Conservation (phyloP, 1,139 yeast species). For the Saccharomyces hybrid region DNA sequence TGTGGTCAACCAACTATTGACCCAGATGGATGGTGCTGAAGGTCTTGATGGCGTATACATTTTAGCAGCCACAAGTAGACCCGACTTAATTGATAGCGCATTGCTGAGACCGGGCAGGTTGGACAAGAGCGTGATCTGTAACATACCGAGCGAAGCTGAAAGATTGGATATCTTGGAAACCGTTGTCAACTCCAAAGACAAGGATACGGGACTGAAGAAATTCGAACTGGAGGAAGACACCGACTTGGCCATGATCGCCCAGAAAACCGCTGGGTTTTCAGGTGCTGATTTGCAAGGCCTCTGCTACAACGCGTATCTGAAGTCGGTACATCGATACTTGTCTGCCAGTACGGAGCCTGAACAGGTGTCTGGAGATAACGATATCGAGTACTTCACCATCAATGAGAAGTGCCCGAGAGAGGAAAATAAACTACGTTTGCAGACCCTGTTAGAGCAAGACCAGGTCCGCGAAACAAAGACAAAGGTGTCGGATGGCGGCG, state of each 20-base stretch:
- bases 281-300: conserved; percentile 96
- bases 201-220: conserved; percentile 23
- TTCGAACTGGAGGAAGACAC: conserved; percentile 48
- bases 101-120: conserved; percentile 90
- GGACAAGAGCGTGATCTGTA: conserved; percentile 87
- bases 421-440: neutral
- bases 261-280: conserved; percentile 65
- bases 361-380: neutral
- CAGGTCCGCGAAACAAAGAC: neutral
- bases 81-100: conserved; percentile 93
- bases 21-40: conserved; percentile 99
- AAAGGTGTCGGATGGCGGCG: neutral
- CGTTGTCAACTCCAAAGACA: conserved; percentile 14
- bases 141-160: conserved; percentile 68
- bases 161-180: conserved; percentile 60
- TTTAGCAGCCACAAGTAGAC: conserved; percentile 91
- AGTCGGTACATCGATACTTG: conserved; percentile 76
- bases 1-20: conserved; percentile 92
- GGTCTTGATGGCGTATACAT: conserved; percentile 96
- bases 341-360: neutral
- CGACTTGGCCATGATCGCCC: conserved; percentile 51
- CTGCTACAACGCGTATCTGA: conserved; percentile 84
- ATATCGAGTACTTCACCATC: neutral
- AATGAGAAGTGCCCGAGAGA: neutral
- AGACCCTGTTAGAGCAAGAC: neutral